Percentiles rank a stretch among this genome's conserved stretches.
Conservation (phyloP, 164 flowering plant species). For the Berberis thunbergii region DNA sequence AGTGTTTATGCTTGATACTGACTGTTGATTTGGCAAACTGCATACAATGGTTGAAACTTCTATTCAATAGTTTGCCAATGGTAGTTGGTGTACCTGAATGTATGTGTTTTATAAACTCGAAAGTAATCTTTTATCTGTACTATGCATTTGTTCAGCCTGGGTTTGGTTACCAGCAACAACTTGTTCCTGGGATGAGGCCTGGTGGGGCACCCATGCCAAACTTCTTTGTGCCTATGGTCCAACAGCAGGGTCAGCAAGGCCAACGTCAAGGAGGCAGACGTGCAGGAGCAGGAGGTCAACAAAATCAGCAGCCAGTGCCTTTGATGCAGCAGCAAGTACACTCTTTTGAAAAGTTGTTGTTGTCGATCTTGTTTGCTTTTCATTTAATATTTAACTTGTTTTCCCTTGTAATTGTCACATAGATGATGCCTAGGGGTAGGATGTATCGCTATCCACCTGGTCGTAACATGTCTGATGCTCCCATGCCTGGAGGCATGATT, state of each 20-base stretch:
- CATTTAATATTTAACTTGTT: not conserved
- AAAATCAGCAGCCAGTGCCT: constrained; percentile 51
- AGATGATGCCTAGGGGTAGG: constrained; percentile 67
- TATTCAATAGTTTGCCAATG: too few relatives aligned
- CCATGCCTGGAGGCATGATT: constrained; percentile 54
- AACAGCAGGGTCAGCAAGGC: constrained; percentile 57
- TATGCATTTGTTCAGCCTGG: constrained; percentile 37
- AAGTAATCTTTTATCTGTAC: not conserved
- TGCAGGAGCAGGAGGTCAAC: constrained; percentile 40
- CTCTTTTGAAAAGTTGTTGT: not conserved
- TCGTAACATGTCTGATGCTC: constrained; percentile 40
- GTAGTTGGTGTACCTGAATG: too few relatives aligned
- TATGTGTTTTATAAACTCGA: too few relatives aligned
- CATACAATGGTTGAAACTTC: too few relatives aligned
- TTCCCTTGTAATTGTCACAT: not conserved
- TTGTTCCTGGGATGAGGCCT: constrained; percentile 82
- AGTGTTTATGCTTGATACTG: too few relatives aligned
- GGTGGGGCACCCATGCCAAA: constrained; percentile 69
- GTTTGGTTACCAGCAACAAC: constrained; percentile 82
- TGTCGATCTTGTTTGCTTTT: not conserved
- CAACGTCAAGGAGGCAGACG: constrained; percentile 66
- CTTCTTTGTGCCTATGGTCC: constrained; percentile 61
- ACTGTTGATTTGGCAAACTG: too few relatives aligned
- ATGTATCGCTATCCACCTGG: constrained; percentile 58
- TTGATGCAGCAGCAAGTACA: constrained; percentile 69